phyloP scores from a whole-genome alignment of 2,329 filamentous ascomycete species.

The Rhexocercosporidium sp. region DNA sequence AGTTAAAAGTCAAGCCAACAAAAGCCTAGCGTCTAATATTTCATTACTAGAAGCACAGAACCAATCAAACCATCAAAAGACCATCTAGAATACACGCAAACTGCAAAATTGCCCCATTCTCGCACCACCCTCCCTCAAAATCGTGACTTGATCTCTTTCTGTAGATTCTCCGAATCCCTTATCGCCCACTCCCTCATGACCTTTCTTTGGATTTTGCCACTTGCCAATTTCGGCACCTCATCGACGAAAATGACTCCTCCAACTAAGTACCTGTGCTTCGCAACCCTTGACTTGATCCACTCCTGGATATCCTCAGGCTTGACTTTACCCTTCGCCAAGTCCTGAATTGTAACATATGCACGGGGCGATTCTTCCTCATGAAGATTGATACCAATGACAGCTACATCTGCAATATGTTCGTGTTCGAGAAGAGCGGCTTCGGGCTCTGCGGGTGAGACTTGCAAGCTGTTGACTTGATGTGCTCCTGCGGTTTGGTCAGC shows the following conservation, averaged over 20 bases:
- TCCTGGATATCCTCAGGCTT: constrained; percentile 53
- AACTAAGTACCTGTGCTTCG: constrained; percentile 54
- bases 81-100: neutral
- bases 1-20: no score
- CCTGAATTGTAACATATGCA: constrained; percentile 50
- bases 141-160: constrained; percentile 26
- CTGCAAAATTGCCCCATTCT: neutral
- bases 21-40: no score
- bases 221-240: constrained; percentile 53
- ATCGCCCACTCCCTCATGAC: constrained; percentile 43
- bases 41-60: no score
- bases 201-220: constrained; percentile 52
- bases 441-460: constrained; percentile 65
- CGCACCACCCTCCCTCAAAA: constrained; percentile 16
- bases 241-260: constrained; percentile 55
- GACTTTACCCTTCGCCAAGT: constrained; percentile 42
- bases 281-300: constrained; percentile 47
- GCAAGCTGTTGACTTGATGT: constrained; percentile 63
- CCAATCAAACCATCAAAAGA: no score
- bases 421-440: constrained; percentile 57
- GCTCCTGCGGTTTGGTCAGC: constrained; percentile 47
- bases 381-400: constrained; percentile 55
- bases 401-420: constrained; percentile 58
- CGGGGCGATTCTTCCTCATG: constrained; percentile 48
- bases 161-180: constrained; percentile 50